A percentile compares a stretch with the other conserved stretches of the same genome.
Conservation (phyloP, 2,329 filamentous ascomycete genomes). For the Chalaropsis ovoidea region DNA sequence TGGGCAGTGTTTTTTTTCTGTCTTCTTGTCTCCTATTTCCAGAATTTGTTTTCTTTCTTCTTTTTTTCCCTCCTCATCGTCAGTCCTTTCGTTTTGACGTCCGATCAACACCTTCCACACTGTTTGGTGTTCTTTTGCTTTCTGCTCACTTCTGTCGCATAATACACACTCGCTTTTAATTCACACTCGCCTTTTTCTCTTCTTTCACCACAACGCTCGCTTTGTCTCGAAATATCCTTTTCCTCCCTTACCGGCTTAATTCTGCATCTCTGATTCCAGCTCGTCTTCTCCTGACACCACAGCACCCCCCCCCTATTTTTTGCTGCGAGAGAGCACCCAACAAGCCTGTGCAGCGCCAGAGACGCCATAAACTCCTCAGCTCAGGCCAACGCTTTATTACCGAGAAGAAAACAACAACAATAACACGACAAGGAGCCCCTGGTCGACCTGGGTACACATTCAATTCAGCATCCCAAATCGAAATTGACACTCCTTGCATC, state of each 20-base stretch:
- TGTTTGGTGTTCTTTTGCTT: not conserved
- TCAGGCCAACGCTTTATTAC: not conserved
- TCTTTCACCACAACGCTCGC: constrained; percentile 1
- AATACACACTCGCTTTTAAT: constrained; percentile 5
- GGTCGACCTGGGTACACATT: not conserved
- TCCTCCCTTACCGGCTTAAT: not conserved
- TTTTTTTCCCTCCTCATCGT: constrained; percentile 7
- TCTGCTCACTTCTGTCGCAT: not conserved
- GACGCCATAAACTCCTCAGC: constrained; percentile 3
- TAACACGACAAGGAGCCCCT: constrained; percentile 9
- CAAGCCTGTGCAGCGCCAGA: not conserved
- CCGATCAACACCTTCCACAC: not conserved
- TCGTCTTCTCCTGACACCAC: not conserved
- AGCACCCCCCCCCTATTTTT: constrained; percentile 4
- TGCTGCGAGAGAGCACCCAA: not conserved
- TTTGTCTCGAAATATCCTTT: not conserved
- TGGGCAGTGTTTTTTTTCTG: not conserved
- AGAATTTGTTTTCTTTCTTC: not conserved
- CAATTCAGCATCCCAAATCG: not conserved
- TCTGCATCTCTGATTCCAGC: not conserved
- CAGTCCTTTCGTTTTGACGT: constrained; percentile 10
- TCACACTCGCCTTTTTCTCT: not conserved
- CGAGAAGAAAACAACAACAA: not conserved
- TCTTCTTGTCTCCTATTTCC: not conserved
- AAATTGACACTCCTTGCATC: constrained; percentile 12